These are phyloP conservation scores for Sarcodon sp. DNA, from an alignment of 768 basidiomycete species.

Conservation along the genomic window DNA sequence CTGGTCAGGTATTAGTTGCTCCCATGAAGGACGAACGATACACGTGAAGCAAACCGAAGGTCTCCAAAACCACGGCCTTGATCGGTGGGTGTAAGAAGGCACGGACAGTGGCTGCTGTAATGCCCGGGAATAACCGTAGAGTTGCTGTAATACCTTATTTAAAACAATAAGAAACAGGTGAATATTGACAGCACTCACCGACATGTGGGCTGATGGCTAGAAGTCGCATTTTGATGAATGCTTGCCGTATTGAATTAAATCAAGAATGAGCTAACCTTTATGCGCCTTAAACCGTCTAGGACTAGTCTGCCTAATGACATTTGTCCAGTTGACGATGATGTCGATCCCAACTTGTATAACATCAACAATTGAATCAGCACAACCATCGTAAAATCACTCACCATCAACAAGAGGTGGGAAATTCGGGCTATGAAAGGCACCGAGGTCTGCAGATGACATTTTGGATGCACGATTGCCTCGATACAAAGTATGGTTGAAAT, in stretches of 20 bases:
- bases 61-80: slow-evolving; percentile 78
- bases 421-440: slow-evolving; percentile 79
- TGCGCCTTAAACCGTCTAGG: slow-evolving; percentile 71
- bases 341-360: slow-evolving; percentile 72
- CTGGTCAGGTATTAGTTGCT: background rate
- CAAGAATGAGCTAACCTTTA: slow-evolving; percentile 35
- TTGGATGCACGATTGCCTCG: slow-evolving; percentile 82
- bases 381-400: slow-evolving; percentile 14
- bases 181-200: slow-evolving; percentile 28
- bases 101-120: slow-evolving; percentile 57
- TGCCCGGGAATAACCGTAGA: slow-evolving; percentile 80
- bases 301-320: slow-evolving; percentile 74
- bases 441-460: slow-evolving; percentile 68
- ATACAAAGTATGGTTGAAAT: slow-evolving; percentile 83
- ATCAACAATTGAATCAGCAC: background rate
- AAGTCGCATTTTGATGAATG: background rate
- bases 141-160: slow-evolving; percentile 35
- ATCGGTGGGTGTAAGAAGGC: slow-evolving; percentile 68
- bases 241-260: background rate
- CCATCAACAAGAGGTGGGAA: slow-evolving; percentile 75
- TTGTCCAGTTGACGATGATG: slow-evolving; percentile 80
- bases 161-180: background rate
- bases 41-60: slow-evolving; percentile 41
- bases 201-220: slow-evolving; percentile 74
- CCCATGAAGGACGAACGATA: background rate